phyloP scores from a whole-genome alignment of 352 stramenopile species.

The Pythium graminicola region DNA sequence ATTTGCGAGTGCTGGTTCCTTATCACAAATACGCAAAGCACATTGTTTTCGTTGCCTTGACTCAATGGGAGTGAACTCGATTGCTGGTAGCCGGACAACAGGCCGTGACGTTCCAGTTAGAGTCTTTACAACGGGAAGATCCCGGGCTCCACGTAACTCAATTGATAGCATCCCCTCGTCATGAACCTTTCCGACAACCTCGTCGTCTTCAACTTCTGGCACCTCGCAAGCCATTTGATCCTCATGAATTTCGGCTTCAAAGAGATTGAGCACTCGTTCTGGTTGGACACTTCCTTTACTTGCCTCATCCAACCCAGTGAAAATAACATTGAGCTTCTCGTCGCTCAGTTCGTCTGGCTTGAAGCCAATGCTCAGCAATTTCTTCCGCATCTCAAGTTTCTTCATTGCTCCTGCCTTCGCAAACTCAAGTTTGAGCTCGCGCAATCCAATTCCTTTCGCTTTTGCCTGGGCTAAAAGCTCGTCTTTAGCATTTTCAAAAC shows the following conservation, averaged over 20 bases:
- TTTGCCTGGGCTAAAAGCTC: conserved; percentile 59
- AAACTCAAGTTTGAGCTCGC: conserved; percentile 63
- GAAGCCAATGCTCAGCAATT: conserved; percentile 59
- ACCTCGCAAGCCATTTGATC: conserved; percentile 67
- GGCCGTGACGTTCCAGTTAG: conserved; percentile 12
- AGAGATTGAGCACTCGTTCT: conserved; percentile 49
- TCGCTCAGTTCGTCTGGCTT: conserved; percentile 62
- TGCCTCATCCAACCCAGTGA: conserved; percentile 38
- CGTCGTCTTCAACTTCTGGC: conserved; percentile 73
- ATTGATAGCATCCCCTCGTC: conserved; percentile 64
- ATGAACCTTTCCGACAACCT: conserved; percentile 55
- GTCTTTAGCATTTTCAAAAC: conserved; percentile 69
- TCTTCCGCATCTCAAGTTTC: conserved; percentile 51
- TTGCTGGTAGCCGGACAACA: conserved; percentile 29
- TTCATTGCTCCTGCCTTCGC: conserved; percentile 39
- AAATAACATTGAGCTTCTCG: conserved; percentile 60
- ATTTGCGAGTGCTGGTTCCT: conserved; percentile 27
- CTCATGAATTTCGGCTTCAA: conserved; percentile 65
- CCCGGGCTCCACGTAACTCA: conserved; percentile 46
- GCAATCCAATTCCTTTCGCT: conserved; percentile 55
- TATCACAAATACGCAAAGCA: conserved; percentile 32
- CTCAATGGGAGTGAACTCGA: conserved; percentile 33
- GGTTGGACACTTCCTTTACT: conserved; percentile 38
- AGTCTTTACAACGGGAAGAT: conserved; percentile 29
- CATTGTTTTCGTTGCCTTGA: conserved; percentile 21